Base-by-base conservation (phyloP, 2,329 filamentous ascomycete genomes). In the Apiospora rasikravindrae region DNA sequence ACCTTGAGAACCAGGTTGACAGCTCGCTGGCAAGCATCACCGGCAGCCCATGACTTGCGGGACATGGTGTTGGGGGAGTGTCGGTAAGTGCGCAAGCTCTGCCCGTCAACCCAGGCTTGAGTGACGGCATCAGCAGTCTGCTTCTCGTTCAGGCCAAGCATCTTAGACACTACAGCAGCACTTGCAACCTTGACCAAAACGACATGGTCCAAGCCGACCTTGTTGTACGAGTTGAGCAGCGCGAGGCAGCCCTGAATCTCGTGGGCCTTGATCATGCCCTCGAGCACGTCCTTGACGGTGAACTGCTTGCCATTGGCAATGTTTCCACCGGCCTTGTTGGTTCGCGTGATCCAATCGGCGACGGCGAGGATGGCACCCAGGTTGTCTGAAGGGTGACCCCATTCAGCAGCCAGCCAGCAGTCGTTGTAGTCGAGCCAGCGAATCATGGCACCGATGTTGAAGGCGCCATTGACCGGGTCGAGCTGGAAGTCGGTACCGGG, bases 361-460 rank as follows among this genome's bases (percentile, higher is more conserved):
- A 98, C 95, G 67, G 96, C 94, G 74, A 99, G 90, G 82, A 99
- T 99, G 79, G 96, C 96, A 75, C 96, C 96, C 77, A 99, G 85
- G 88, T 99, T 99, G 88, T 99, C 96, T 5, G 95, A 98, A 74
- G 96, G 96, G 84, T 99, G 96, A 73, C 96, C 96, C 96, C 96
- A 99, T 87, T 99, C 96, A 71, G 96, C 96, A 64, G 96, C 96
- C 75, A 98, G 89, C 96, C 96, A 99, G 90, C 96, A 98, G 89
- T 99, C 96, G 84, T 99, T 99, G 90, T 98, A 99, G 87, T 99
- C 96, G 80, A 99, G 90, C 96, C 96, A 99, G 81, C 96, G 90
- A 86, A 99, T 98, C 92, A 98, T 97, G 80, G 96, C 93, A 79
- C 96, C 96, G 79, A 99, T 98, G 89, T 98, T 98, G 90, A 99